phyloP scores from a whole-genome alignment of 2,329 filamentous ascomycete species.

The Cordyceps javanica region DNA sequence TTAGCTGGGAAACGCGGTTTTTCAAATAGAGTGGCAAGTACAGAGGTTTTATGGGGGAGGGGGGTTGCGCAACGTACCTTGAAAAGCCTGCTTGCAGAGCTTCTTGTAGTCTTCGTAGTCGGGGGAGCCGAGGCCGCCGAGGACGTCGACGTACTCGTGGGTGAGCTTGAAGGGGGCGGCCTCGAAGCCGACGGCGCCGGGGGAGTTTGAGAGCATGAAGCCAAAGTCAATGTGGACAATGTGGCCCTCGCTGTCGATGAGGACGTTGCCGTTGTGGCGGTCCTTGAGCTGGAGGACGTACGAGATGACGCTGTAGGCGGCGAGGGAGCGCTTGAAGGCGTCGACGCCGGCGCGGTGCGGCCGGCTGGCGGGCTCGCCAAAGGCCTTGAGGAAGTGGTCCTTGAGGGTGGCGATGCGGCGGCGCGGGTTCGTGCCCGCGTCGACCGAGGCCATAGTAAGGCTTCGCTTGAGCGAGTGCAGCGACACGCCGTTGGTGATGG shows the following conservation, averaged over 20 bases:
- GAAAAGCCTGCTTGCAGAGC: slow-evolving; percentile 77
- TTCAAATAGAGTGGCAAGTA: too few relatives aligned
- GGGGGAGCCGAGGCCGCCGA: slow-evolving; percentile 64
- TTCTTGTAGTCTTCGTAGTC: slow-evolving; percentile 72
- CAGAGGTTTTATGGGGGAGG: too few relatives aligned
- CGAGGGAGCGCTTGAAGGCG: slow-evolving; percentile 74
- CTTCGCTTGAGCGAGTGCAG: slow-evolving; percentile 79
- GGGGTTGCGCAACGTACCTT: slow-evolving; percentile 40
- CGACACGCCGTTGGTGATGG: slow-evolving; percentile 84
- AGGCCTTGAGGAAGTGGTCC: slow-evolving; percentile 77
- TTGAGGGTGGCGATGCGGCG: slow-evolving; percentile 73
- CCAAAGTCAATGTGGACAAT: slow-evolving; percentile 88
- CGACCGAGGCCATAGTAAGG: slow-evolving; percentile 68
- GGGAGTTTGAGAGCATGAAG: slow-evolving; percentile 84
- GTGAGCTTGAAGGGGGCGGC: slow-evolving; percentile 83
- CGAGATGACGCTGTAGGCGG: slow-evolving; percentile 78
- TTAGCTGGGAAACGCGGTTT: too few relatives aligned
- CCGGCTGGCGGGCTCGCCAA: slow-evolving; percentile 63
- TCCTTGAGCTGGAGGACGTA: slow-evolving; percentile 83
- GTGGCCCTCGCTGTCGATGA: slow-evolving; percentile 79
- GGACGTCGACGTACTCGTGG: slow-evolving; percentile 77
- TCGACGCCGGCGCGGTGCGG: slow-evolving; percentile 66
- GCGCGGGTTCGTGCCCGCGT: slow-evolving; percentile 64
- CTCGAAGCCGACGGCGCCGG: slow-evolving; percentile 78
- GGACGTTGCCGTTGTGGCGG: slow-evolving; percentile 78